Base-by-base conservation (phyloP, 2,329 filamentous ascomycete genomes). In the Setomelanomma holmii region DNA sequence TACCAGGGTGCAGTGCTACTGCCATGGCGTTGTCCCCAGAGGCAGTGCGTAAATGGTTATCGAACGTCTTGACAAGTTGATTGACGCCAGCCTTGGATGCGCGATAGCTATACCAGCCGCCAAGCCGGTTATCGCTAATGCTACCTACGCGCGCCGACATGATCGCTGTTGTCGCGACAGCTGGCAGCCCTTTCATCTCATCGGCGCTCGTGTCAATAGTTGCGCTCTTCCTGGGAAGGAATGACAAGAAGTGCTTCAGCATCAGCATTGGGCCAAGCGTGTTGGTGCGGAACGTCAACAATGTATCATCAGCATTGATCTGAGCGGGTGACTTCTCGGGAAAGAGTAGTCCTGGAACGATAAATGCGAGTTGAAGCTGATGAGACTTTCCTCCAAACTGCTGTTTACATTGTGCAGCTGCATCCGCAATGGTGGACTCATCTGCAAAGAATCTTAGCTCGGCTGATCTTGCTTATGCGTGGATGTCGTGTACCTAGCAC, bases 81-180 rank as follows among this genome's bases (percentile, higher is more conserved):
- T 87, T 91, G 3, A 93, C 85, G 2, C 82, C 89, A 0, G 89
- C 85, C 74, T 95, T 96, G 46, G 84, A 88, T 6, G 88, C 84
- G 12, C 91, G 86, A 73, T 95, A 95, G 49, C 82, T 86, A 72
- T 91, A 96, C 91, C 90, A 95, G 0, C 91, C 91, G 2, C 90
- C 91, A 0, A 87, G 78, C 2, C 76, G 69, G 66, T 96, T 93
- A 63, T 93, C 89, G 0, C 82, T 78, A 19, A 89, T 88, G 24
- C 84, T 88, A 8, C 90, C 90, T 0, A 96, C 89, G 38, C 91
- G 85, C 1, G 90, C 91, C 5, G 88, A 88, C 86, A 92, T 89
- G 66, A 84, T 84, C n/a, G 88, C 82, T 80, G 88, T 90, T 2
- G 87, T 83, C 0, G 89, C 85, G 48, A 83, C 79, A 0, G 61